These are phyloP conservation scores for Rhodotorula glutinis DNA, from an alignment of 1,284 basidiomycete genomes.

Conservation along the genomic window DNA sequence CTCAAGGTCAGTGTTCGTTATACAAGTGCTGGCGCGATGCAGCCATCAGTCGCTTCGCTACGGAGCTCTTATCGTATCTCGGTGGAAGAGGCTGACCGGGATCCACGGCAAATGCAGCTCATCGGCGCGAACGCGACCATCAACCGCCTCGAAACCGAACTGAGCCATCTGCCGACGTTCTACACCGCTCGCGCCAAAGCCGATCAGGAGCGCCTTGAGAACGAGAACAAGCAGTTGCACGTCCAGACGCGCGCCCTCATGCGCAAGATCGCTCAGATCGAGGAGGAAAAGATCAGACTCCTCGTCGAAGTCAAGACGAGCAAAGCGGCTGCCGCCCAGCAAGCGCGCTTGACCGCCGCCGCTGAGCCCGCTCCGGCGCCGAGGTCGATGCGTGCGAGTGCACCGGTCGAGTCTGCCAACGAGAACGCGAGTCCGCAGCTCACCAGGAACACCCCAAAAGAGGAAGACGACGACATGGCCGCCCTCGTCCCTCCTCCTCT, in stretches of 20 bases:
- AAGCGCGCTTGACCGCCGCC: no score
- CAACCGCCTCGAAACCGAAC: conserved; percentile 4
- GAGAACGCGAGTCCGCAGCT: no score
- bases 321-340: neutral
- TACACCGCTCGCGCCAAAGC: conserved; percentile 5
- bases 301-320: neutral
- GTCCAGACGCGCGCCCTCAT: conserved; percentile 29
- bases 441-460: no score
- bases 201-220: conserved; percentile 22
- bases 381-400: no score
- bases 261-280: conserved; percentile 8
- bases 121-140: neutral
- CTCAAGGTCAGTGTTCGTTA: neutral
- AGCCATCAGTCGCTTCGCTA: no score
- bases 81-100: no score
- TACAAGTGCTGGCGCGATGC: no score
- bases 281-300: neutral
- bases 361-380: no score
- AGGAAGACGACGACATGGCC: no score
- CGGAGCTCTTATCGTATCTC: no score
- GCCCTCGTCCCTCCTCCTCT: no score
- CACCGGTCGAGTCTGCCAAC: no score
- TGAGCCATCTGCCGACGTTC: neutral
- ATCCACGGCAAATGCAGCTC: conserved; percentile 11
- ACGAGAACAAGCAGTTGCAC: conserved; percentile 31